Percentiles rank a stretch among this genome's conserved stretches.
Conservation (phyloP, 2,329 filamentous ascomycete genomes). For the Fusarium denticulatum region DNA sequence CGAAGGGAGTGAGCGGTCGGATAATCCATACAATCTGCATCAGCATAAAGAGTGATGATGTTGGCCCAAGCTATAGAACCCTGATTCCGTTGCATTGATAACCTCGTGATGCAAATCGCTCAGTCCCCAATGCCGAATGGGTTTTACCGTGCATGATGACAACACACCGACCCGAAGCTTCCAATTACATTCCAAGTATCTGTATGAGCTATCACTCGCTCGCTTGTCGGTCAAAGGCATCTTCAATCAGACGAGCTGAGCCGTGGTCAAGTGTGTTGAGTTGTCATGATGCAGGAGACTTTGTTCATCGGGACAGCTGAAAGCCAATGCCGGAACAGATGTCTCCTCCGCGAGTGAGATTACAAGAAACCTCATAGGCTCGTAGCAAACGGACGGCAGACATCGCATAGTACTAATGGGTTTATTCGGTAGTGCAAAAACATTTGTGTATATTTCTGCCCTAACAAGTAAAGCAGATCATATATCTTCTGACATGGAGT, state of each 20-base stretch:
- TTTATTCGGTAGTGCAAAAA: background rate
- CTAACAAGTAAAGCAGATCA: background rate
- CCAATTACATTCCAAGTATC: background rate
- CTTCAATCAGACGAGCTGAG: constrained; percentile 5
- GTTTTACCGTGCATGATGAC: constrained; percentile 24
- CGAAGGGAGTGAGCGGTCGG: background rate
- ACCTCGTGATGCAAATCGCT: constrained; percentile 17
- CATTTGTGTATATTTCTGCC: constrained; percentile 4
- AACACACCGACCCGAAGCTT: constrained; percentile 10
- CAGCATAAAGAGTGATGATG: background rate
- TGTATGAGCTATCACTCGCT: background rate
- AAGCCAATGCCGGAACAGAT: background rate
- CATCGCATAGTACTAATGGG: background rate
- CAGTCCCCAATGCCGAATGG: constrained; percentile 11
- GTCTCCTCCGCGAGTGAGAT: background rate
- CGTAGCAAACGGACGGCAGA: background rate
- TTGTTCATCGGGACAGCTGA: background rate
- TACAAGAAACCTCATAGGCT: background rate
- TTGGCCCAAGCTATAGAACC: background rate
- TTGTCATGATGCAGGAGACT: constrained; percentile 13
- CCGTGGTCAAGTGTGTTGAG: background rate
- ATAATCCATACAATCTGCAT: background rate
- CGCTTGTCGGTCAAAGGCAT: background rate
- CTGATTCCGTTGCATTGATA: constrained; percentile 4
- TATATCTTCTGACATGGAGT: background rate